These are phyloP conservation scores for Vickermania spadyakhi DNA, from an alignment of 208 protist species.

Conservation along the genomic window DNA sequence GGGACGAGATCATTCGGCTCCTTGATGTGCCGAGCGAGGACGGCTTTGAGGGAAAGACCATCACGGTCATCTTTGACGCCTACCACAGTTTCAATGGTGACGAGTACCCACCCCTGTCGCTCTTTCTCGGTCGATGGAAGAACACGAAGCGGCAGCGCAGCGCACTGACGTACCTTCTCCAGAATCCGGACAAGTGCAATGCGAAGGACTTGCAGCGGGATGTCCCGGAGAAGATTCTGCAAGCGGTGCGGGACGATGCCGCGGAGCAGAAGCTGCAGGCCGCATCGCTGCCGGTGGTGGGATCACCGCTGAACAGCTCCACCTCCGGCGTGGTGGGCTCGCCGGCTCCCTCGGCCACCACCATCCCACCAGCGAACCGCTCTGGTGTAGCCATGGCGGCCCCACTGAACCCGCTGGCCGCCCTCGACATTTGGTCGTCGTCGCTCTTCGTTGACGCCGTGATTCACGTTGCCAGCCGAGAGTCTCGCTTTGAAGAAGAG, in stretches of 20 bases:
- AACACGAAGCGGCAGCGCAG: constrained; percentile 66
- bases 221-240: constrained; percentile 44
- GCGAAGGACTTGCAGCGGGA: constrained; percentile 38
- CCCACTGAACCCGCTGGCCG: constrained; percentile 8
- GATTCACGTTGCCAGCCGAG: constrained; percentile 72
- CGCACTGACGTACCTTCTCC: constrained; percentile 74
- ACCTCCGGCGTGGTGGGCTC: no score
- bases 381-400: no score
- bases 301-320: not conserved
- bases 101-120: constrained; percentile 58
- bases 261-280: not conserved
- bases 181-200: constrained; percentile 75
- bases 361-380: no score
- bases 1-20: constrained; percentile 61
- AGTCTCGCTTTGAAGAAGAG: constrained; percentile 66
- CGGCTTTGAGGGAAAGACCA: constrained; percentile 58
- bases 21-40: constrained; percentile 63
- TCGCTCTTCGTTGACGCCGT: constrained; percentile 73
- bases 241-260: constrained; percentile 3
- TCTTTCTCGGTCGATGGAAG: constrained; percentile 76
- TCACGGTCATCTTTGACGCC: constrained; percentile 79
- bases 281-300: not conserved
- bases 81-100: constrained; percentile 71
- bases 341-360: constrained; percentile 23
- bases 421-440: constrained; percentile 71